phyloP scores from a whole-genome alignment of 192 early-diverging fungal species.

The Pilobolus umbonatus region DNA sequence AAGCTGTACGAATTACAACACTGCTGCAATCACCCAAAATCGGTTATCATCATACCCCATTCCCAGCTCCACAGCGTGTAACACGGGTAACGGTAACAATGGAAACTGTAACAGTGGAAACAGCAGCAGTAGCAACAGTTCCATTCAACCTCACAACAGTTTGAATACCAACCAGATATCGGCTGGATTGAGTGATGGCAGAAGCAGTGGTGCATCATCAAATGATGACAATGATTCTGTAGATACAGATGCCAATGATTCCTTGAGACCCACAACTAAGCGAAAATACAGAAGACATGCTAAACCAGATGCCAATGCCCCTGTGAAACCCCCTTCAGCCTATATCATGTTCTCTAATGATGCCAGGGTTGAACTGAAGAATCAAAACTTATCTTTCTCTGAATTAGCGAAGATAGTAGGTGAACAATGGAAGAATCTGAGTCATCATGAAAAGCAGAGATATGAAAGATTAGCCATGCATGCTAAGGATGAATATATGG shows the following conservation, averaged over 20 bases:
- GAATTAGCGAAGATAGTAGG: slow-evolving; percentile 41
- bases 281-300: slow-evolving; percentile 40
- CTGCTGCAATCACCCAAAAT: background rate
- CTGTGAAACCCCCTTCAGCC: slow-evolving; percentile 39
- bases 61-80: background rate
- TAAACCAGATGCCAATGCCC: slow-evolving; percentile 39
- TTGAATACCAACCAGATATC: background rate
- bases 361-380: slow-evolving; percentile 28
- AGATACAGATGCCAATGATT: background rate
- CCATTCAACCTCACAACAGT: no score
- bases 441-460: slow-evolving; percentile 21
- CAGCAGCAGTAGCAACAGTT: background rate
- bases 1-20: background rate
- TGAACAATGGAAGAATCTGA: slow-evolving; percentile 37
- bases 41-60: background rate
- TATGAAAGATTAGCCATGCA: slow-evolving; percentile 30
- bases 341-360: slow-evolving; percentile 44
- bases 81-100: background rate
- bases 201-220: slow-evolving; percentile 6
- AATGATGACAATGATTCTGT: slow-evolving; percentile 16
- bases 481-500: slow-evolving; percentile 36
- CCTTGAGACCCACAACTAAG: background rate
- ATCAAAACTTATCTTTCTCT: slow-evolving; percentile 31
- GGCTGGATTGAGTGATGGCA: background rate
- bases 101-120: background rate